These are phyloP conservation scores for Eutrema salsugineum DNA, from an alignment of 441 rosid genomes.

Conservation along the genomic window DNA sequence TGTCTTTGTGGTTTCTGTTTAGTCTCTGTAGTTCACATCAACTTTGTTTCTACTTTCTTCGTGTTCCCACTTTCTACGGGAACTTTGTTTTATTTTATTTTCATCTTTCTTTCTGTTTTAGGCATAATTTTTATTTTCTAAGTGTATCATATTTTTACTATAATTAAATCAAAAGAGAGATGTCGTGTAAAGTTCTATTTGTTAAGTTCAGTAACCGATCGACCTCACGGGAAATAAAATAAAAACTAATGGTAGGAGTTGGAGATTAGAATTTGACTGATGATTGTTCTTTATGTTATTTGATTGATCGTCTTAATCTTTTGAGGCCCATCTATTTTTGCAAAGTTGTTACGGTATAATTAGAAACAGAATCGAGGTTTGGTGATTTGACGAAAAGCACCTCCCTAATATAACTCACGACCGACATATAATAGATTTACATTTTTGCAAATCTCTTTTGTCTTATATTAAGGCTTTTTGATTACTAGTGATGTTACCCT, in stretches of 20 bases:
- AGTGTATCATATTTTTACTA: background rate
- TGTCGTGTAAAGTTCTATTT: constrained; percentile 14
- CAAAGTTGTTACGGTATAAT: constrained; percentile 20
- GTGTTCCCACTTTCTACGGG: constrained; percentile 32
- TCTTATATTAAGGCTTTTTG: background rate
- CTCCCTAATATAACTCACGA: background rate
- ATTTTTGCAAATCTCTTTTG: background rate
- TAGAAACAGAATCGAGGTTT: background rate
- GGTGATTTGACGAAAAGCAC: constrained; percentile 14
- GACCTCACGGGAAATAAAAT: background rate
- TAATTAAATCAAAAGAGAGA: background rate
- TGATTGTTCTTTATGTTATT: constrained; percentile 20
- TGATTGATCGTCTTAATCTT: background rate
- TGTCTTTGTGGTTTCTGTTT: constrained; percentile 26
- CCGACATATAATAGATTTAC: constrained; percentile 24
- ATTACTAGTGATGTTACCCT: background rate
- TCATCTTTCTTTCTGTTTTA: background rate
- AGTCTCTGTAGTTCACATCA: constrained; percentile 26
- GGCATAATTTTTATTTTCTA: background rate
- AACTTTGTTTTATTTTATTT: background rate
- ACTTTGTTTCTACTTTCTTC: constrained; percentile 23
- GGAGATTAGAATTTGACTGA: background rate
- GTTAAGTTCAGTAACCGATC: background rate
- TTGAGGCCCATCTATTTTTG: background rate
- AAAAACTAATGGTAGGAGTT: background rate